Evolutionary conservation across 352 stramenopile genomes (phyloP).

Genomic region (Pythium guiyangense): DNA sequence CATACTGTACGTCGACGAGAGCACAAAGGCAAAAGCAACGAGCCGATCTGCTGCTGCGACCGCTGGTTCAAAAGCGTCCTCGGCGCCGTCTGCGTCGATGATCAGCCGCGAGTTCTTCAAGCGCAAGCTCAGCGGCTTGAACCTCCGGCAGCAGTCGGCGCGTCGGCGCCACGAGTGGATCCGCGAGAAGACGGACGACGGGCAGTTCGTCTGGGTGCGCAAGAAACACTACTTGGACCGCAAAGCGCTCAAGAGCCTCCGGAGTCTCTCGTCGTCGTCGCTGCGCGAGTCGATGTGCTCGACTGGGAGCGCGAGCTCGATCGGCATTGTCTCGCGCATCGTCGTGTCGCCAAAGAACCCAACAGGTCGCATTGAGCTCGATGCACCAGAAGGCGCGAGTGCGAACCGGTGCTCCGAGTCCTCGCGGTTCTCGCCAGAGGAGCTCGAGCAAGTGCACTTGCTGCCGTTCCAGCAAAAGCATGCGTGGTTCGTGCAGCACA

Average conservation of each 20-base stretch:
- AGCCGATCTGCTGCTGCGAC: slow-evolving; percentile 3
- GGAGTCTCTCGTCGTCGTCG: slow-evolving; percentile 43
- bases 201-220: slow-evolving; percentile 78
- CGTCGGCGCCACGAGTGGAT: slow-evolving; percentile 83
- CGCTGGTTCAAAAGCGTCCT: background rate
- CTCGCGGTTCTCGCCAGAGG: slow-evolving; percentile 61
- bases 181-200: slow-evolving; percentile 65
- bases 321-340: slow-evolving; percentile 73
- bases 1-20: slow-evolving; percentile 62
- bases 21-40: slow-evolving; percentile 32
- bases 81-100: slow-evolving; percentile 30
- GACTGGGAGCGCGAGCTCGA: slow-evolving; percentile 47
- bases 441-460: slow-evolving; percentile 60
- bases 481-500: slow-evolving; percentile 86
- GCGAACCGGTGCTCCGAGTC: slow-evolving; percentile 54
- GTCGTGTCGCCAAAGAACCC: slow-evolving; percentile 74
- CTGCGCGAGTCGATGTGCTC: slow-evolving; percentile 69
- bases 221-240: slow-evolving; percentile 77
- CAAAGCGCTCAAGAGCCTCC: slow-evolving; percentile 58
- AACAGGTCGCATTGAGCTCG: slow-evolving; percentile 65
- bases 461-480: slow-evolving; percentile 87
- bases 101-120: slow-evolving; percentile 69
- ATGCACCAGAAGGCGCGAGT: slow-evolving; percentile 55
- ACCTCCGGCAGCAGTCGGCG: slow-evolving; percentile 75
- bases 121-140: slow-evolving; percentile 74